Evolutionary conservation across 179 eudicot species (phyloP).

Genomic region (Actinidia chinensis): DNA sequence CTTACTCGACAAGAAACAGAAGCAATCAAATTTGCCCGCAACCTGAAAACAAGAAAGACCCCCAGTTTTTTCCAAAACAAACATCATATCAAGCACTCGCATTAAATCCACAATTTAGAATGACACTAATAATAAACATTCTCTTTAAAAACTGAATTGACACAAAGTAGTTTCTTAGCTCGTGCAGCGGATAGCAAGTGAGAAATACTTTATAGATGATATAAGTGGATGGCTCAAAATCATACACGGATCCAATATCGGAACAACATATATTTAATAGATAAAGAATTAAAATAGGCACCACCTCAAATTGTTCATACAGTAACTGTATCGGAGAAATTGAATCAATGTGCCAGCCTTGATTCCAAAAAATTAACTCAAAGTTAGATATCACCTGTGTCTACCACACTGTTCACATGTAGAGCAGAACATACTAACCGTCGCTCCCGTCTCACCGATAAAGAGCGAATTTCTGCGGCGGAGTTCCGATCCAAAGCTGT

Average conservation of each 20-base stretch:
- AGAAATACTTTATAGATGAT: too few relatives aligned
- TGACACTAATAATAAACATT: neutral
- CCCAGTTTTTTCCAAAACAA: neutral
- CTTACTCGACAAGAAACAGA: neutral
- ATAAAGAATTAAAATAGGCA: too few relatives aligned
- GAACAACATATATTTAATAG: too few relatives aligned
- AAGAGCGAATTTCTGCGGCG: conserved; percentile 79
- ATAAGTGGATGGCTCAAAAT: too few relatives aligned
- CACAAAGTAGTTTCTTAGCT: too few relatives aligned
- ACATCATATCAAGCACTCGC: neutral
- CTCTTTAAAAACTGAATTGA: too few relatives aligned
- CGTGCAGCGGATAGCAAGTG: too few relatives aligned
- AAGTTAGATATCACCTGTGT: conserved; percentile 55
- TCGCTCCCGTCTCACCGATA: conserved; percentile 85
- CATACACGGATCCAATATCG: too few relatives aligned
- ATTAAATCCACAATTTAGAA: neutral
- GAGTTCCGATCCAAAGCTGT: conserved; percentile 87
- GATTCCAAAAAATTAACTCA: too few relatives aligned
- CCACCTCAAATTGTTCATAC: too few relatives aligned
- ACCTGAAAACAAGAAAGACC: neutral
- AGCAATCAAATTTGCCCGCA: neutral
- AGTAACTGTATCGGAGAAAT: too few relatives aligned
- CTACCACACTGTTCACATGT: conserved; percentile 84
- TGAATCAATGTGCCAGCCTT: too few relatives aligned
- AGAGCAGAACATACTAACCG: conserved; percentile 93